Evolutionary conservation across 2,329 filamentous ascomycete species (phyloP), one percentile per base, ranked within the genome.

Genomic region (Diaporthe vexans): DNA sequence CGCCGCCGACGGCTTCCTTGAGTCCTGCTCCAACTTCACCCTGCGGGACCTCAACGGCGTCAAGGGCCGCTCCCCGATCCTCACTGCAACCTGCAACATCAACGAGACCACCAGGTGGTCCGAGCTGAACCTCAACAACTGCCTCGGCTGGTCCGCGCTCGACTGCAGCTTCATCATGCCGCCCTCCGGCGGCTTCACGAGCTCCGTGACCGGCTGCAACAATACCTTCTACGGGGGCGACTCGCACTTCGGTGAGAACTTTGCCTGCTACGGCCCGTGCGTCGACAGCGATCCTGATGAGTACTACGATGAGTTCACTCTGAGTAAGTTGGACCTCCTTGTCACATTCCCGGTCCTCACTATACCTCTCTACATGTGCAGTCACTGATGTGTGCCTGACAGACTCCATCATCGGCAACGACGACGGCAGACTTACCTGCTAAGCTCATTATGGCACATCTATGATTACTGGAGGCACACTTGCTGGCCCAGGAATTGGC

Each of bases 321-420:
- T 65, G 61, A 35, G 61, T 65, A 24, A 65, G 61, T 51, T 15
- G 6, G n/a, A 48, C 7, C 3, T 24, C 11, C 2, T 17, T 1
- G 0, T 15, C 17, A 7, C 10, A 15, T 7, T 10, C 5, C 19
- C 26, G 1, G 13, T 15, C 59, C 26, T n/a, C 1, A 4, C 40
- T 33, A 6, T 3, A 9, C 3, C 17, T 24, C 19, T 6, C 26
- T 13, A 15, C 9, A 6, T 10, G 13, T 2, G 10, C 37, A 13
- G 1, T 37, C 37, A 37, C 61, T 65, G 4, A 65, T 13, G 1
- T 35, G 2, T 9, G 3, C 43, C 5, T 1, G 3, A n/a, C 29
- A 65, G 61, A 65, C 21, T 35, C 61, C 61, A 35, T 51, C 61
- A 21, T 65, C 43, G 61, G 61, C 3, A 65, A 65, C 43, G n/a